Percentiles rank a stretch among this genome's conserved stretches.
Conservation (phyloP, 495 filamentous ascomycete species). For the Rostrohypoxylon terebratum region DNA sequence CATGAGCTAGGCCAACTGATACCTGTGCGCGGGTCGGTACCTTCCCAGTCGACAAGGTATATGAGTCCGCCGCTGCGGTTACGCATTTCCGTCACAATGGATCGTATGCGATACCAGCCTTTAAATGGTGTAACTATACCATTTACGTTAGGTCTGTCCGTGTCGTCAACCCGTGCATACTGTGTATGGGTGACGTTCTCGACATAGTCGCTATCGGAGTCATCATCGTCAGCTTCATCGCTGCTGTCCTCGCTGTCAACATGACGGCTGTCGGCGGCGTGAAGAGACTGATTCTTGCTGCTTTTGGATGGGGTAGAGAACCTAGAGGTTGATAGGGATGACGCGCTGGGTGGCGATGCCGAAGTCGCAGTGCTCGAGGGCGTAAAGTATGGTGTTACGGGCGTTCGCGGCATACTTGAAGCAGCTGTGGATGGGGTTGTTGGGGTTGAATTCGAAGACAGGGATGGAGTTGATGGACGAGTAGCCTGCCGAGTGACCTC, state of each 20-base stretch:
- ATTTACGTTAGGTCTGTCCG: not conserved
- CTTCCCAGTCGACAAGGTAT: constrained; percentile 47
- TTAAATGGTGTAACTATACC: constrained; percentile 19
- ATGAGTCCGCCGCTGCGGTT: constrained; percentile 4
- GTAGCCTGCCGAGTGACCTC: not conserved
- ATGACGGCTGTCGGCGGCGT: no score
- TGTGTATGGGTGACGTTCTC: not conserved
- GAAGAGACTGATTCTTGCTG: not conserved
- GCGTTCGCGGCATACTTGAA: not conserved
- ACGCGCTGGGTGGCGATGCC: not conserved
- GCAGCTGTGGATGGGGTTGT: not conserved
- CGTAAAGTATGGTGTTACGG: not conserved
- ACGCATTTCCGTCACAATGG: constrained; percentile 36
- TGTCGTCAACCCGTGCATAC: not conserved
- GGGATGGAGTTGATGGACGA: not conserved
- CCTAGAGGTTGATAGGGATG: not conserved
- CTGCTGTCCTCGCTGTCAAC: not conserved
- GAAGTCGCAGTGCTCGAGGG: not conserved
- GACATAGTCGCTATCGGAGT: not conserved
- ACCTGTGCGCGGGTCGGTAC: constrained; percentile 37
- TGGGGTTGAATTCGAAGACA: not conserved
- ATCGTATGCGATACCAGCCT: constrained; percentile 36
- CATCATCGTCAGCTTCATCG: not conserved
- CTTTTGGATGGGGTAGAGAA: not conserved
- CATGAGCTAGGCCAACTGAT: constrained; percentile 40